Evolutionary conservation across 2,329 filamentous ascomycete species (phyloP), one percentile per base, ranked within the genome.

Genomic region (Pseudogymnoascus sp.): DNA sequence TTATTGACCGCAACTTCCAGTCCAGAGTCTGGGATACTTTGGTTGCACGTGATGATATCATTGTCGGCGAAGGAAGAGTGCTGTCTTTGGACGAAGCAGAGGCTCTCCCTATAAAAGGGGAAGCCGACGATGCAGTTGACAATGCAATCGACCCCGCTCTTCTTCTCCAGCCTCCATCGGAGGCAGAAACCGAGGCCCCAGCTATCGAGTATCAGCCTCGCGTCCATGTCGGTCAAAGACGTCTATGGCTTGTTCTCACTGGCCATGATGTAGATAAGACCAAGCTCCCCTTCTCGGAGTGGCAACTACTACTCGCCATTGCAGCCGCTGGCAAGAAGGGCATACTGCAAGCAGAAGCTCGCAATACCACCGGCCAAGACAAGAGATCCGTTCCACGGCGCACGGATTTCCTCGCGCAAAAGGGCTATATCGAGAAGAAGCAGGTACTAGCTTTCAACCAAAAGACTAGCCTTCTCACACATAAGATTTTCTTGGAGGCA

Each of bases 401-500:
- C 35, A 87, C 84, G 0, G 83, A 86, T 65, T 78, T 79, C 2
- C 75, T 87, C 1, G 78, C 82, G 4, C 77, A 78, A 65, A 86
- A 86, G 68, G 84, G 84, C 14, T 87, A 87, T 65, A 82, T 85
- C 58, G 80, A 80, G 60, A 87, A 87, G 71, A 78, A 84, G 41
- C 82, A 83, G 3, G 80, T 83, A 1, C 78, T 86, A 19, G 79
- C 84, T 9, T 77, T 80, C 60, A 82, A 82, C 38, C 82, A 80
- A 62, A 85, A 84, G 68, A 86, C 84, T 1, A 86, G 84, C 74
- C 84, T 84, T 69, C 74, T 87, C 61, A 87, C 84, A 81, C 77
- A 86, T 55, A 78, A 79, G 52, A 74, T 77, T 28, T 85, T 84
- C 68, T 69, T 72, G 22, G 69, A 36, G 71, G 69, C 60, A 63